These are phyloP conservation scores for Capsella rubella DNA, from an alignment of 441 rosid species.

Conservation along the genomic window DNA sequence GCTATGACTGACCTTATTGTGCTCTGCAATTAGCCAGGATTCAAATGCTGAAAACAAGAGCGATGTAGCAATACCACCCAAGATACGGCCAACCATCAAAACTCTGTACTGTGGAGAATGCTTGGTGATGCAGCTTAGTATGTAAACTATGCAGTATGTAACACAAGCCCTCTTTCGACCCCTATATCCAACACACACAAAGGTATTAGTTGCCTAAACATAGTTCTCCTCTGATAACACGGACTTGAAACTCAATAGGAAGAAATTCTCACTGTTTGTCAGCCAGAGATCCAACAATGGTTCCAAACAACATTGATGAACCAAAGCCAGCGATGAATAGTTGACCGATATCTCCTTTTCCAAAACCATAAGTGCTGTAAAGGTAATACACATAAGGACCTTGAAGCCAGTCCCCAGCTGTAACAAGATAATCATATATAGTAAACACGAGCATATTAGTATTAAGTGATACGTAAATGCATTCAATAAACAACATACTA, in stretches of 20 bases:
- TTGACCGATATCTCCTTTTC: conserved; percentile 94
- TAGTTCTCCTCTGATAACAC: background rate
- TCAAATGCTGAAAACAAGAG: conserved; percentile 90
- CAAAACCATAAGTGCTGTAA: conserved; percentile 82
- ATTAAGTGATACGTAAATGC: background rate
- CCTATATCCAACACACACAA: conserved; percentile 52
- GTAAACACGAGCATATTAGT: background rate
- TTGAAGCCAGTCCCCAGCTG: conserved; percentile 99
- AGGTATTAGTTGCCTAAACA: background rate
- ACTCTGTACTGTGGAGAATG: conserved; percentile 93
- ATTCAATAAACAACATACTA: conserved; percentile 18
- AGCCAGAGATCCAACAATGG: conserved; percentile 94
- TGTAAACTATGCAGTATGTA: conserved; percentile 87
- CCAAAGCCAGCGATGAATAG: conserved; percentile 99
- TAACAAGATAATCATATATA: conserved; percentile 38
- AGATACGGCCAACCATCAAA: conserved; percentile 89
- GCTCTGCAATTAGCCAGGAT: conserved; percentile 99
- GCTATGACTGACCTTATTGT: conserved; percentile 71
- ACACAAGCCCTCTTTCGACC: conserved; percentile 92
- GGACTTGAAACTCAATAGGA: background rate
- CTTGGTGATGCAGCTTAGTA: conserved; percentile 89
- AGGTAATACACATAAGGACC: conserved; percentile 97
- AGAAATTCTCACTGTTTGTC: conserved; percentile 80
- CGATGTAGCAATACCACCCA: conserved; percentile 99
- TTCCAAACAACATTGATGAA: conserved; percentile 96